These are phyloP conservation scores for Stagonosporopsis tanaceti DNA, from an alignment of 2,329 filamentous ascomycete species.

Conservation along the genomic window DNA sequence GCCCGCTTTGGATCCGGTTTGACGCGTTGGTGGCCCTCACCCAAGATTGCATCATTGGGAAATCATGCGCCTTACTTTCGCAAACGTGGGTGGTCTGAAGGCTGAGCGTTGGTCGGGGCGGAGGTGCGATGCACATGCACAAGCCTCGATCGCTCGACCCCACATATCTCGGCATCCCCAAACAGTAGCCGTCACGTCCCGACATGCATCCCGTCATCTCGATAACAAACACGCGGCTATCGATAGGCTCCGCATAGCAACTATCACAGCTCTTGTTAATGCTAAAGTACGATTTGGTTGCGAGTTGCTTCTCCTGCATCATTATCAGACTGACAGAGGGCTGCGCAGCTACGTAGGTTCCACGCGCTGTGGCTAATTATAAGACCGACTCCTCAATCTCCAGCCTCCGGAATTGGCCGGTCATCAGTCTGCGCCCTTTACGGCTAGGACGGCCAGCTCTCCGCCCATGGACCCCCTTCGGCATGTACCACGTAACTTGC, in stretches of 20 bases:
- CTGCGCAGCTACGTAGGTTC: neutral
- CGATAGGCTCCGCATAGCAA: slow-evolving; percentile 10
- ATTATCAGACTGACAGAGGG: neutral
- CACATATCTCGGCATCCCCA: slow-evolving; percentile 30
- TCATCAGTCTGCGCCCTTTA: slow-evolving; percentile 28
- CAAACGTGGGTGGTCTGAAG: slow-evolving; percentile 47
- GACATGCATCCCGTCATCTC: slow-evolving; percentile 18
- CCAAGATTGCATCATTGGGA: slow-evolving; percentile 43
- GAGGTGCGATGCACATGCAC: slow-evolving; percentile 13
- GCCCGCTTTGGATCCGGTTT: slow-evolving; percentile 37
- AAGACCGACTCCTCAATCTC: slow-evolving; percentile 26
- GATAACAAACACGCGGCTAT: slow-evolving; percentile 15
- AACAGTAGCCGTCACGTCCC: slow-evolving; percentile 37
- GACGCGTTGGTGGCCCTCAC: slow-evolving; percentile 26
- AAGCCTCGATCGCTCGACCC: slow-evolving; percentile 29
- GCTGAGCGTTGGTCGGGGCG: slow-evolving; percentile 27
- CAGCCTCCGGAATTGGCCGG: slow-evolving; percentile 39
- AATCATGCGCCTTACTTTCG: slow-evolving; percentile 42
- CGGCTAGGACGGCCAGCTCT: slow-evolving; percentile 28
- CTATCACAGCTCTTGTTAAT: neutral
- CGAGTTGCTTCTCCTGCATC: neutral
- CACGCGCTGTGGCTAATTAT: slow-evolving; percentile 16
- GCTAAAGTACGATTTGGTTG: neutral
- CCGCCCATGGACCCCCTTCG: slow-evolving; percentile 11
- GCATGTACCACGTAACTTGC: slow-evolving; percentile 15